Evolutionary conservation across 768 basidiomycete genomes (phyloP), one percentile per base, ranked within the genome.

Genomic region (Suillus bovinus): DNA sequence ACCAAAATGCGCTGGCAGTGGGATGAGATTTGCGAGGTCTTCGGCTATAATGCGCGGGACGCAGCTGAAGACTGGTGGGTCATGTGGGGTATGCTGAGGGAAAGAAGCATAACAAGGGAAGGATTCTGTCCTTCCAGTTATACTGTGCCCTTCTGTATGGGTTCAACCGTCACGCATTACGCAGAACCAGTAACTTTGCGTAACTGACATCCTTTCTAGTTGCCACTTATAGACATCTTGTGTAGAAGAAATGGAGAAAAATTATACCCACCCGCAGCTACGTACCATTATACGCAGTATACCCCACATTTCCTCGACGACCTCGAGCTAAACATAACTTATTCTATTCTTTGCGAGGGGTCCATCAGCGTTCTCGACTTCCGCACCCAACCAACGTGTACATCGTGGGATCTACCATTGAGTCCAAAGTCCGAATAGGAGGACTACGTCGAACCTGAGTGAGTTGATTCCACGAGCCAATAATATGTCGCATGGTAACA

Each of bases 1-100:
- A 74, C 64, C 47, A 76, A 71, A 55, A 77, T 86, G 61, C 77
- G 75, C 54, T 77, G 76, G 66, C 77, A 85, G 62, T 87, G 86
- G 82, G 85, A 84, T 59, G 80, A 80, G 61, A 82, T 86, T 62
- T 74, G 84, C 58, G 79, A 78, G 33, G 71, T 87, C 66, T 84
- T 82, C 66, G 72, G 76, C n/a, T 82, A 86, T 68, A 81, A 84
- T 67, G 81, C 84, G 5, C 77, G 75, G 49, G 86, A 89, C 64
- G 79, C 80, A 49, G 87, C 83, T 22, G 86, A 86, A 62, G 85
- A 85, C 69, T 88, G 86, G 85, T 89, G 86, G 86, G 81, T 82
- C 13, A 81, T 81, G 60, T 86, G 84, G 85, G 84, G 84, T 8
- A 63, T 74, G 6, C 69, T 84, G 66, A 76, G 77, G 52, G 77